These are phyloP conservation scores for Iberis amara DNA, from an alignment of 441 rosid genomes.

Conservation along the genomic window DNA sequence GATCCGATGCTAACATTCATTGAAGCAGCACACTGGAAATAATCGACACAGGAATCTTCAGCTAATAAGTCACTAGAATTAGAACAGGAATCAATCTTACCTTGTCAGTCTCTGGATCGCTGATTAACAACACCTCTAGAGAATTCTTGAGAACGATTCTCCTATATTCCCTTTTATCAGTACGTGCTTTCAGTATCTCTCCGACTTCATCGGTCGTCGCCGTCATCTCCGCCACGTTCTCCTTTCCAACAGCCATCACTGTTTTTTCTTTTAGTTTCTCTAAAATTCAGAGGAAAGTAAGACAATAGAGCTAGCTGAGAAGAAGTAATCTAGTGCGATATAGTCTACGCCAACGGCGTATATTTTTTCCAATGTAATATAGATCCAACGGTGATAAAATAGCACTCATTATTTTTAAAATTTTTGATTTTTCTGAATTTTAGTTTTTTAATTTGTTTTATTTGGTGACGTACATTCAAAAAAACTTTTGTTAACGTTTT, in stretches of 20 bases:
- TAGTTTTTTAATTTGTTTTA: too few species aligned
- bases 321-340: too few species aligned
- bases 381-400: too few species aligned
- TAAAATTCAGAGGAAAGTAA: too few species aligned
- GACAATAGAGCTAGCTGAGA: too few species aligned
- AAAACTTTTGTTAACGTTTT: too few species aligned
- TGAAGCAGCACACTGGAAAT: constrained; percentile 72
- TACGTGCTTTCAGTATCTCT: constrained; percentile 57
- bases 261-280: too few species aligned
- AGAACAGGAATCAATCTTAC: constrained; percentile 22
- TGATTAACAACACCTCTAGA: constrained; percentile 58
- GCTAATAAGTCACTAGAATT: background rate
- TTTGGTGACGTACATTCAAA: too few species aligned
- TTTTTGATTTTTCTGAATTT: too few species aligned
- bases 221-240: constrained; percentile 32
- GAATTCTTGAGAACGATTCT: constrained; percentile 57
- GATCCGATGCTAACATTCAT: constrained; percentile 76
- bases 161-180: constrained; percentile 62
- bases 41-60: background rate
- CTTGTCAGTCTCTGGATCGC: constrained; percentile 83
- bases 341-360: too few species aligned
- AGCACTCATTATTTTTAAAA: too few species aligned
- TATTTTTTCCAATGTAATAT: too few species aligned
- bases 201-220: constrained; percentile 1
- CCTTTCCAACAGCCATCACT: constrained; percentile 43